Percentiles rank a stretch among this genome's conserved stretches.
phyloP scores from a whole-genome alignment of 148 eudicot genomes.

The Camellia granthamiana region DNA sequence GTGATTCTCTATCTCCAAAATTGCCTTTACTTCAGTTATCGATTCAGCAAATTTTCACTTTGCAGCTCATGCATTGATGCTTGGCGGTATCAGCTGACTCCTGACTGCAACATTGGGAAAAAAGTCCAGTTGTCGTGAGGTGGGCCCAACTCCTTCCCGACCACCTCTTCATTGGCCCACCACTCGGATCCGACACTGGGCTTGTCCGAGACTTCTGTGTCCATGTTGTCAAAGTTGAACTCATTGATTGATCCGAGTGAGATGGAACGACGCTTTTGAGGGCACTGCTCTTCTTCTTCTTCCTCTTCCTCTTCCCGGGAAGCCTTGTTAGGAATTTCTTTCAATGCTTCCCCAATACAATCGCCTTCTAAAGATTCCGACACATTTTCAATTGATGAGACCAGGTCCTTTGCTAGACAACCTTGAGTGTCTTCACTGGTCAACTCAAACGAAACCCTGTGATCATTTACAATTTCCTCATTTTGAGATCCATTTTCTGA shows the following conservation, averaged over 20 bases:
- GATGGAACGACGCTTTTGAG: conserved; percentile 46
- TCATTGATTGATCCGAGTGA: conserved; percentile 82
- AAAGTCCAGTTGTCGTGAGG: conserved; percentile 74
- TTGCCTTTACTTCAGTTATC: not conserved
- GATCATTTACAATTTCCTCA: conserved; percentile 49
- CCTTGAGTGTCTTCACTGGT: conserved; percentile 41
- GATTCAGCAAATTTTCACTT: not conserved
- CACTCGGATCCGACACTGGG: conserved; percentile 46
- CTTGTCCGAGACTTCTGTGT: conserved; percentile 37
- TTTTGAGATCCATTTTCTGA: conserved; percentile 45
- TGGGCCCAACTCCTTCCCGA: conserved; percentile 35
- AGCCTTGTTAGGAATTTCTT: conserved; percentile 25
- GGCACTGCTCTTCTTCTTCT: conserved; percentile 37
- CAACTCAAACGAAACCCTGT: conserved; percentile 77
- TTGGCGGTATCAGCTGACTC: conserved; percentile 42
- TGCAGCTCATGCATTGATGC: not conserved
- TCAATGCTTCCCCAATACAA: conserved; percentile 28
- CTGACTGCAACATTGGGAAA: conserved; percentile 73
- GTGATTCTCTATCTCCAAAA: conserved; percentile 7
- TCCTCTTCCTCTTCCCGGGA: conserved; percentile 29
- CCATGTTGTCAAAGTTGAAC: conserved; percentile 71
- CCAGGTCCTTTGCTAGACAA: conserved; percentile 26
- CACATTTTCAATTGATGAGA: conserved; percentile 10
- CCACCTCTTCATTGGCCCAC: conserved; percentile 68
- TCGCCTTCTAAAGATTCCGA: conserved; percentile 16